Conservation (phyloP, 495 filamentous ascomycete species). For the Parathielavia hyrcaniae region DNA sequence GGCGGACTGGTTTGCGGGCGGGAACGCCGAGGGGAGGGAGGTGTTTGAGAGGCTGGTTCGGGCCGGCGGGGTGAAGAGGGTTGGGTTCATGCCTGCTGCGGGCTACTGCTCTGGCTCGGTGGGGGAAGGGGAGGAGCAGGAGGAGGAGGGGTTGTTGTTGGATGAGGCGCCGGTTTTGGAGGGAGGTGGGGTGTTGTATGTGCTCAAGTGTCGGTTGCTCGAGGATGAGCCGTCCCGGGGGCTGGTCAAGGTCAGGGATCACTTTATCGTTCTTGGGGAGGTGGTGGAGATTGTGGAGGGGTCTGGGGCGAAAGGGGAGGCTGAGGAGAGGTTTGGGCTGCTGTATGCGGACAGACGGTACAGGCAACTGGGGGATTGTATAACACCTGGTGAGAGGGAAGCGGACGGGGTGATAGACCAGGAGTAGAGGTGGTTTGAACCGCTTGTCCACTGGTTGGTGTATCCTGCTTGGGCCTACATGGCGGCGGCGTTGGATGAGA, state of each 20-base stretch:
- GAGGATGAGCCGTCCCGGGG: slow-evolving; percentile 30
- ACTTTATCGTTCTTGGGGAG: slow-evolving; percentile 52
- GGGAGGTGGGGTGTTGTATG: slow-evolving; percentile 39
- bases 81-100: background rate
- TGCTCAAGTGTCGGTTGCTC: slow-evolving; percentile 37
- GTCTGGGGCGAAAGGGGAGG: slow-evolving; percentile 6
- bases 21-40: slow-evolving; percentile 27
- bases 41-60: slow-evolving; percentile 30
- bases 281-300: slow-evolving; percentile 41
- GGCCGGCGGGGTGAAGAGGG: slow-evolving; percentile 20
- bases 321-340: slow-evolving; percentile 31
- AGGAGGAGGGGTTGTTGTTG: slow-evolving; percentile 5
- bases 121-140: background rate
- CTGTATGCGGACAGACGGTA: slow-evolving; percentile 42
- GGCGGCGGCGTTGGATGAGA: slow-evolving; percentile 16
- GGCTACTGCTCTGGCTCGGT: background rate
- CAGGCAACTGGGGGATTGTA: slow-evolving; percentile 34
- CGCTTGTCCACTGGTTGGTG: background rate
- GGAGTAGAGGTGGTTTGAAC: background rate
- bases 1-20: slow-evolving; percentile 40
- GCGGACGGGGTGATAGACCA: slow-evolving; percentile 4
- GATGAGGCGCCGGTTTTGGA: slow-evolving; percentile 27
- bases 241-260: slow-evolving; percentile 45
- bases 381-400: slow-evolving; percentile 10
- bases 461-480: background rate